These are phyloP conservation scores for Sugiyamaella lignohabitans DNA, from an alignment of 805 yeast genomes.

Conservation along the genomic window DNA sequence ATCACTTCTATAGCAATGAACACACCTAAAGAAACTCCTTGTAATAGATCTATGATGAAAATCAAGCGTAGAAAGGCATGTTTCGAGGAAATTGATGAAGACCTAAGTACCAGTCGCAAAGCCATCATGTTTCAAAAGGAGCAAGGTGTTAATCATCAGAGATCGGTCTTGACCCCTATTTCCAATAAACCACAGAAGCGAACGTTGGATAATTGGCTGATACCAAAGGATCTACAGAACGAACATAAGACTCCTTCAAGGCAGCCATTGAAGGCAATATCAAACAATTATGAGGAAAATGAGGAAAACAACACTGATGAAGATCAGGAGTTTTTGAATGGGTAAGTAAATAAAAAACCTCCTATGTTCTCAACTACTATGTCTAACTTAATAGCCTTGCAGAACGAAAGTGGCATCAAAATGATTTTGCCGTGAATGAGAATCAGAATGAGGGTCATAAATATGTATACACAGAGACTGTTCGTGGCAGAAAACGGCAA, in stretches of 20 bases:
- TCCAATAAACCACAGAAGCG: not conserved
- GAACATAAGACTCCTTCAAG: not conserved
- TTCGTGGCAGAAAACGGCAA: slow-evolving; percentile 31
- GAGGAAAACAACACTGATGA: not conserved
- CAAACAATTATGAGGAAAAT: slow-evolving; percentile 1
- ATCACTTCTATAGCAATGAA: not conserved
- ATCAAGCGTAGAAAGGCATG: not conserved
- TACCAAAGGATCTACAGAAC: not conserved
- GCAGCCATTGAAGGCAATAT: not conserved
- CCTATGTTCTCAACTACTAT: not conserved
- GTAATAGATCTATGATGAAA: not conserved
- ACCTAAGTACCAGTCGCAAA: slow-evolving; percentile 10
- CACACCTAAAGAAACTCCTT: not conserved
- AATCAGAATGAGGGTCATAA: slow-evolving; percentile 24
- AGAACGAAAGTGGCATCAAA: slow-evolving; percentile 31
- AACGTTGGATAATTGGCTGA: not conserved
- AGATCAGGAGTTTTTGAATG: not conserved
- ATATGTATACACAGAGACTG: slow-evolving; percentile 33
- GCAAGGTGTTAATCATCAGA: not conserved
- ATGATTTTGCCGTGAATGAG: slow-evolving; percentile 37
- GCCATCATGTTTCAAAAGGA: slow-evolving; percentile 6
- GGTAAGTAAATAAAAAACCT: not conserved
- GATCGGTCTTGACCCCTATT: not conserved
- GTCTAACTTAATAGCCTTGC: not conserved
- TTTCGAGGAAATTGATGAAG: slow-evolving; percentile 16